phyloP scores from a whole-genome alignment of 176 grass and related monocot genomes.

The Panicum miliaceum region DNA sequence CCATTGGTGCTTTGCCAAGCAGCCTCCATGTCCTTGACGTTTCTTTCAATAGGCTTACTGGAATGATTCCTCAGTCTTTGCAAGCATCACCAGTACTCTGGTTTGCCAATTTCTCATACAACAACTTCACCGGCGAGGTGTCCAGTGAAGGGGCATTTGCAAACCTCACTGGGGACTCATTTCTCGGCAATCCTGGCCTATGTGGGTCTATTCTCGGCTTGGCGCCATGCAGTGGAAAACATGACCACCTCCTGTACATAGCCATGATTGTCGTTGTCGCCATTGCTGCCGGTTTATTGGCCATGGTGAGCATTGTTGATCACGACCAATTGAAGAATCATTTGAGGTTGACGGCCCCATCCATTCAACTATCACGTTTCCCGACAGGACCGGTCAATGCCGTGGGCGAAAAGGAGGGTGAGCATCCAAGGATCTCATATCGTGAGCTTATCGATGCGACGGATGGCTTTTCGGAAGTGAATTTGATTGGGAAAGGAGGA shows the following conservation, averaged over 20 bases:
- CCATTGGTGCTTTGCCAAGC: conserved; percentile 50
- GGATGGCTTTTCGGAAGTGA: conserved; percentile 54
- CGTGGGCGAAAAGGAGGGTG: conserved; percentile 32
- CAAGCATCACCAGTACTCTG: conserved; percentile 45
- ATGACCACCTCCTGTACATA: conserved; percentile 3
- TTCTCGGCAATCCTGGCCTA: conserved; percentile 58
- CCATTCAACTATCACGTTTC: not conserved
- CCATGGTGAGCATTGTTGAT: not conserved
- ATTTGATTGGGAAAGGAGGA: conserved; percentile 54
- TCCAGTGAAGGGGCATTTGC: conserved; percentile 50
- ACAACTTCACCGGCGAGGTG: conserved; percentile 59
- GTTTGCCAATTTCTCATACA: conserved; percentile 67
- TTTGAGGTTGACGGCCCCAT: not conserved
- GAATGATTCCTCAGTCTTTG: conserved; percentile 59
- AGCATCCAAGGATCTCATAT: conserved; percentile 70
- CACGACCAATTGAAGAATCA: not conserved
- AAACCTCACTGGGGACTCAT: conserved; percentile 49
- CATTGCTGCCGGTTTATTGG: not conserved
- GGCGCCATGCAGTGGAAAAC: conserved; percentile 15
- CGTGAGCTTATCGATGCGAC: conserved; percentile 65
- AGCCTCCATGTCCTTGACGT: conserved; percentile 66
- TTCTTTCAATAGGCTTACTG: conserved; percentile 52
- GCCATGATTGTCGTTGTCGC: not conserved
- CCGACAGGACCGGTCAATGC: not conserved
- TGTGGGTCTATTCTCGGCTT: conserved; percentile 61